phyloP scores from a whole-genome alignment of 306 rosid genomes.

The Ammopiptanthus mongolicus region DNA sequence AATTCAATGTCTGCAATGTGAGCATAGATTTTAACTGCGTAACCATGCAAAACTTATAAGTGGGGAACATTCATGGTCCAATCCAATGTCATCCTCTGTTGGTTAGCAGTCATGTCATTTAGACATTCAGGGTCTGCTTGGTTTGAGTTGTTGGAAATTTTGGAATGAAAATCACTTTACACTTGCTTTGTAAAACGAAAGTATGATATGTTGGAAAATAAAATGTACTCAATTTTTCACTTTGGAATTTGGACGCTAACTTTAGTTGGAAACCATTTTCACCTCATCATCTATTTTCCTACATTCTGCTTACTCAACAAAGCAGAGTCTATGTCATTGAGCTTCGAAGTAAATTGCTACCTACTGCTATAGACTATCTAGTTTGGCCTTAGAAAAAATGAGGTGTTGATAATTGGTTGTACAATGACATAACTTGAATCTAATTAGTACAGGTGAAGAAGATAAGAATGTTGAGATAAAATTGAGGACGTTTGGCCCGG shows the following conservation, averaged over 20 bases:
- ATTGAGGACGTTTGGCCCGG: constrained; percentile 81
- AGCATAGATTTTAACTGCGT: not conserved
- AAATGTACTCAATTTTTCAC: constrained; percentile 1
- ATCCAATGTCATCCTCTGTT: not conserved
- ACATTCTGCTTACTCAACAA: not conserved
- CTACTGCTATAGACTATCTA: constrained; percentile 17
- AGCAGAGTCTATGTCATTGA: constrained; percentile 9
- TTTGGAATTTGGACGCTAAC: not conserved
- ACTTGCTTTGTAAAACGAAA: not conserved
- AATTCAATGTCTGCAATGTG: not conserved
- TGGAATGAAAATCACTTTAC: constrained; percentile 8
- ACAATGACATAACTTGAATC: constrained; percentile 34
- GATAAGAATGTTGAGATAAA: constrained; percentile 91
- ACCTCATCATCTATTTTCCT: not conserved
- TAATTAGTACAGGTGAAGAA: constrained; percentile 86
- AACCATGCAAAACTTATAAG: not conserved
- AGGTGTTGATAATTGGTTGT: constrained; percentile 18
- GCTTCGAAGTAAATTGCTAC: constrained; percentile 28
- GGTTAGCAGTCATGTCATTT: not conserved
- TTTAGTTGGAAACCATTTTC: not conserved
- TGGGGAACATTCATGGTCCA: not conserved
- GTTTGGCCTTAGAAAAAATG: constrained; percentile 28
- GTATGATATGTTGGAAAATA: constrained; percentile 5
- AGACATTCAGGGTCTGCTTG: not conserved
- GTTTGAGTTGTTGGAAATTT: not conserved